Evolutionary conservation across 805 yeast genomes (phyloP), one percentile per base, ranked within the genome.

Genomic region (Tetrapisispora phaffii): DNA sequence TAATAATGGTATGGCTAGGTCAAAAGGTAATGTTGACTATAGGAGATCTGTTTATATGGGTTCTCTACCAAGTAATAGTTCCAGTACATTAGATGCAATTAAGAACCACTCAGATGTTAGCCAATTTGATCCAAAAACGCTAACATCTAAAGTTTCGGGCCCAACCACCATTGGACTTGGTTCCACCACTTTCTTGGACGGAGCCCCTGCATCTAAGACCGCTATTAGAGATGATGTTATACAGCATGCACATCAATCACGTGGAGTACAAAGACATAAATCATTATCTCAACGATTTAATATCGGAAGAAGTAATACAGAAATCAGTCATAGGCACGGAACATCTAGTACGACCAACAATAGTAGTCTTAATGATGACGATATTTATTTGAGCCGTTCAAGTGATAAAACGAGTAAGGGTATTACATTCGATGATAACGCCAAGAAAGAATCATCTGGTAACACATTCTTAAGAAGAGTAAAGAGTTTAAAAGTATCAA

Each of bases 151-250:
- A 23, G 77, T 90, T 17, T 96, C 90, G 62, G 98, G 98, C 17
- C 76, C 77, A 40, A 74, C 84, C 2, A 85, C 97, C 1, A 73
- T 82, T 43, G 98, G 98, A 1, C 72, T 93, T 36, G 98, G 98
- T 2, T 77, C 90, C 1, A 76, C 96, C 2, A 90, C 98, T 0
- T 90, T 90, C 60, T 62, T 90, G 49, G 96, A 93, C 63, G 98
- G 98, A 31, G 93, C 97, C 0, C 97, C 97, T 13, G 98, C 97
- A 4, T 65, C 82, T 45, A 63, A 66, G 23, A 60, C 62, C 16
- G 76, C 75, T n/a, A 64, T 63, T 16, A 53, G 53, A 33, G 72
- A 69, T 33, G 72, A 66, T 34, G 58, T 62, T 41, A 54, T 50
- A 50, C 59, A 55, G 47, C 68, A 51, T 32, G 54, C 55, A 19